Percentiles rank a stretch among this genome's conserved stretches.
phyloP scores from a whole-genome alignment of 768 basidiomycete species.

The Coprinopsis strossmayeri region DNA sequence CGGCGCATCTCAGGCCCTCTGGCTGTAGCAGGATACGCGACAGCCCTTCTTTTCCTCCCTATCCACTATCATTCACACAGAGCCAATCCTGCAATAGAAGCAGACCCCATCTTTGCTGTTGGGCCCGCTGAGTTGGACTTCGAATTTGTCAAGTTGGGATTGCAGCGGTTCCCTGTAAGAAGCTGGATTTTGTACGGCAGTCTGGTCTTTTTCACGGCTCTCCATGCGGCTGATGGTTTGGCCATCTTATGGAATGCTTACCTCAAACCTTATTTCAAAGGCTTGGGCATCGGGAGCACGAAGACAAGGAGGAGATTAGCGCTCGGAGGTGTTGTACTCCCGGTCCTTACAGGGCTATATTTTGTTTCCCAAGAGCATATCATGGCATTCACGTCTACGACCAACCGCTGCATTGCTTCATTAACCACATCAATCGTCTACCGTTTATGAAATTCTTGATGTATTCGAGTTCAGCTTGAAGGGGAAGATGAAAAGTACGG shows the following conservation, averaged over 20 bases:
- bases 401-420: conserved; percentile 44
- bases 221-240: conserved; percentile 62
- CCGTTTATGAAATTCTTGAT: conserved; percentile 16
- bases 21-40: conserved; percentile 57
- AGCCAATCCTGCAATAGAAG: conserved; percentile 38
- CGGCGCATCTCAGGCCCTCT: conserved; percentile 37
- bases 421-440: conserved; percentile 43
- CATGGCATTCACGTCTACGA: conserved; percentile 46
- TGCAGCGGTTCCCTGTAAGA: conserved; percentile 54
- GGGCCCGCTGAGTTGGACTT: conserved; percentile 77
- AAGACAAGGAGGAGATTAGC: conserved; percentile 22
- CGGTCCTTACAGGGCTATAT: conserved; percentile 52
- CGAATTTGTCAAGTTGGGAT: conserved; percentile 73
- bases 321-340: conserved; percentile 33
- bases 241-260: conserved; percentile 47
- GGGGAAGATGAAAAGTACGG: not conserved
- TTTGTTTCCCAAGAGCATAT: conserved; percentile 50
- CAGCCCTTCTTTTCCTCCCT: conserved; percentile 51
- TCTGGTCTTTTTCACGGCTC: conserved; percentile 45
- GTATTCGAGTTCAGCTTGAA: conserved; percentile 19
- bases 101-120: conserved; percentile 46
- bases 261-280: conserved; percentile 22
- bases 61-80: conserved; percentile 70
- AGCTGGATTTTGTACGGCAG: conserved; percentile 60
- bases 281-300: conserved; percentile 6